Conservation (phyloP, 495 filamentous ascomycete species). For the Sporormia fimetaria region DNA sequence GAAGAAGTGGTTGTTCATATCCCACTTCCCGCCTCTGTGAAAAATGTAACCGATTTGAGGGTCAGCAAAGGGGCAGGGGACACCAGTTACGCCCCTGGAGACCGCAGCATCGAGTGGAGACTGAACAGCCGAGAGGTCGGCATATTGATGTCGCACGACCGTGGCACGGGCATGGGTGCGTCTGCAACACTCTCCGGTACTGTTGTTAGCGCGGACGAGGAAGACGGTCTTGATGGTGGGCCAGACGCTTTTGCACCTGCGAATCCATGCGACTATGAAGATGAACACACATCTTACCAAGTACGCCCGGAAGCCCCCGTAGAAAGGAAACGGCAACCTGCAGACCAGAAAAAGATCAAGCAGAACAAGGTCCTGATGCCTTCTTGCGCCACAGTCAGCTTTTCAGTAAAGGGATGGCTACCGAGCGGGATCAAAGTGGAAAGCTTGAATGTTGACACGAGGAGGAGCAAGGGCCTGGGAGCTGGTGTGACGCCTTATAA, state of each 20-base stretch:
- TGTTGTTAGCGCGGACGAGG: conserved; percentile 54
- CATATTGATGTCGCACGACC: conserved; percentile 27
- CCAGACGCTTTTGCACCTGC: not conserved
- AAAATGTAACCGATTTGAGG: conserved; percentile 76
- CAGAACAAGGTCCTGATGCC: conserved; percentile 84
- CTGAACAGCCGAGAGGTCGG: conserved; percentile 59
- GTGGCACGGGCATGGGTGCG: conserved; percentile 41
- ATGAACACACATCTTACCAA: conserved; percentile 33
- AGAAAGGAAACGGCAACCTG: conserved; percentile 30
- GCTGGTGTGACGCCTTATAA: conserved; percentile 91
- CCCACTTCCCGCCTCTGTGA: conserved; percentile 67
- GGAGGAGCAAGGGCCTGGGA: conserved; percentile 74
- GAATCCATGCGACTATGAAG: conserved; percentile 37
- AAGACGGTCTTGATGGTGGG: conserved; percentile 36
- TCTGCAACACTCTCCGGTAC: conserved; percentile 71
- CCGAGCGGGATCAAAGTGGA: conserved; percentile 91
- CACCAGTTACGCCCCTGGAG: conserved; percentile 63
- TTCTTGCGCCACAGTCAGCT: conserved; percentile 72
- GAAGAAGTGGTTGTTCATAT: conserved; percentile 74
- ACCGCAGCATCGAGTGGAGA: conserved; percentile 67
- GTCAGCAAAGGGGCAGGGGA: conserved; percentile 79
- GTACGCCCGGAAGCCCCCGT: conserved; percentile 35
- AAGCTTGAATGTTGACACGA: conserved; percentile 70
- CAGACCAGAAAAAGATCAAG: conserved; percentile 45
- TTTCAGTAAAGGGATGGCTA: conserved; percentile 88